Evolutionary conservation across 345 rosid species (phyloP).

Genomic region (Camelina laxa): DNA sequence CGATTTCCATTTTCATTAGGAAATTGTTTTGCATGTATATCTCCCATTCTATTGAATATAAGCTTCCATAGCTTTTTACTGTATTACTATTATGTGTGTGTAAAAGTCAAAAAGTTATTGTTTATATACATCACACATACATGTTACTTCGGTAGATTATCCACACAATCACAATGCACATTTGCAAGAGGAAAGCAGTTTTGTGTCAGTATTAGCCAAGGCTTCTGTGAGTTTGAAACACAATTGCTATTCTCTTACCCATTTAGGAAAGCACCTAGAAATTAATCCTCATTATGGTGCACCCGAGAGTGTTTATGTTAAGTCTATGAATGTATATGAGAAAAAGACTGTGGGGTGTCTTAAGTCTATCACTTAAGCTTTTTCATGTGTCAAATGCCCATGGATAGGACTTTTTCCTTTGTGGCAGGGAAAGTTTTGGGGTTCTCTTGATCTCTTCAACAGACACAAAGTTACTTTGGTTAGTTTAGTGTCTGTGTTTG

Average conservation of each 20-base stretch:
- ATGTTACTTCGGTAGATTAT: neutral
- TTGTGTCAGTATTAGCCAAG: neutral
- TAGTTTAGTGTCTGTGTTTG: slow-evolving; percentile 1
- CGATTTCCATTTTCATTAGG: slow-evolving; percentile 16
- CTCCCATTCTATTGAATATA: neutral
- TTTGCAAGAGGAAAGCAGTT: neutral
- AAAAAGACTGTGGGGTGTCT: slow-evolving; percentile 4
- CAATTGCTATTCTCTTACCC: neutral
- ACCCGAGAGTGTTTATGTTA: neutral
- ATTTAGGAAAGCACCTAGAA: neutral
- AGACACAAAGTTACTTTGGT: neutral
- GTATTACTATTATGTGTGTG: slow-evolving; percentile 5
- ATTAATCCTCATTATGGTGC: neutral
- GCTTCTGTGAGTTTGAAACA: slow-evolving; percentile 14
- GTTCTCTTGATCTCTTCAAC: neutral
- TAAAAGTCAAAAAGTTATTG: neutral
- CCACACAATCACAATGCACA: slow-evolving; percentile 4
- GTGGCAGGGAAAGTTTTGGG: neutral
- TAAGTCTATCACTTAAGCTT: neutral
- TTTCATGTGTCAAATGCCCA: slow-evolving; percentile 6
- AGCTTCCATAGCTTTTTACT: slow-evolving; percentile 2
- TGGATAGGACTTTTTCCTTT: slow-evolving; percentile 2
- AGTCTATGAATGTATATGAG: slow-evolving; percentile 16
- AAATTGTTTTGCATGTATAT: slow-evolving; percentile 1
- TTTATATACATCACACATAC: slow-evolving; percentile 10